Base-by-base conservation (phyloP, 2,329 filamentous ascomycete genomes). In the Penicillium italicum region DNA sequence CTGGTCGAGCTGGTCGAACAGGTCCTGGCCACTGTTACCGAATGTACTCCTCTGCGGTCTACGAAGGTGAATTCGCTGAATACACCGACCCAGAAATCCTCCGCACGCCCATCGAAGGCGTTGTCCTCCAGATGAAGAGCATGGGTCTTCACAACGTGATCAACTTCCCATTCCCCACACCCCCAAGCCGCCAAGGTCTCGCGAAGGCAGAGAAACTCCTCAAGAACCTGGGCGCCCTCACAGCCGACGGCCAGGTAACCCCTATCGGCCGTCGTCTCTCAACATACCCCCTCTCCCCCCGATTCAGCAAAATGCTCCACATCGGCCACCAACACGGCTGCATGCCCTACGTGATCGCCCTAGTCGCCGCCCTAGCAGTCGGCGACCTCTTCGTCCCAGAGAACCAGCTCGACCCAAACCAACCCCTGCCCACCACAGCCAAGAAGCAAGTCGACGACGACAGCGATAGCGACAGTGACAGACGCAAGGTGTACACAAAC, bases 11-110 rank as follows among this genome's bases (percentile, higher is more conserved):
- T 55, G 94, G 95, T 60, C 87, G 94, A 80, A 99, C 93, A 4
- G 93, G 91, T 0, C 92, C 94, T 1, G 94, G 94, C 8, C 95
- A 99, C 74, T 97, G 93, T 74, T 99, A 97, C 76, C 81, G 91
- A 54, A 76, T 99, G 5, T 99, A 96, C 74, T 97, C 92, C 0
- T 96, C 91, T 12, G 94, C 94, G 0, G 88, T 99, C 0, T 99
- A 90, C 66, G 94, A 80, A 74, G 83, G 90, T 55, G 91, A 95
- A 63, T 96, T 99, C 63, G 80, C 85, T 24, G 84, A 93, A 61
- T 96, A 95, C 66, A 86, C 90, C 0, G 86, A 92, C 24, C 93
- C 94, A 0, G 94, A 99, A 73, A 87, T 99, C 37, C 76, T 95
- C 45, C 84, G 92, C 24, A 96, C 94, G 74, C 93, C 94, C 0